Percentiles rank a stretch among this genome's conserved stretches.
phyloP scores from a whole-genome alignment of 2,329 filamentous ascomycete species.

The Acephala macrosclerotiorum region DNA sequence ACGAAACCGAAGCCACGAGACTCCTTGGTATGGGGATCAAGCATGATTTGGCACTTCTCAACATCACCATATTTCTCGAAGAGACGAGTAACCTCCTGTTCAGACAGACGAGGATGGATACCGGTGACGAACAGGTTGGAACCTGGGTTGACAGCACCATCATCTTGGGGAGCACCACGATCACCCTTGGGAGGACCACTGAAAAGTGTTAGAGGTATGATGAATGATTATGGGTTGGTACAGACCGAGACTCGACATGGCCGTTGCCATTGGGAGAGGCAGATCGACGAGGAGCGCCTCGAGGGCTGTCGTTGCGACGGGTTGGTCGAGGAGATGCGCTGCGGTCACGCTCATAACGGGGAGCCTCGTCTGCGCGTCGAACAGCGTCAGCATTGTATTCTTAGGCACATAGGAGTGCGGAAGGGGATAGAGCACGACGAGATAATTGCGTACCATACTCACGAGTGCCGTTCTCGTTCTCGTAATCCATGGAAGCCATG shows the following conservation, averaged over 20 bases:
- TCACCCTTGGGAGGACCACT: constrained; percentile 61
- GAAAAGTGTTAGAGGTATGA: constrained; percentile 19
- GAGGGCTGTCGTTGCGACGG: constrained; percentile 61
- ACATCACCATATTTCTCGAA: constrained; percentile 99
- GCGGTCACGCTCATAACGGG: constrained; percentile 72
- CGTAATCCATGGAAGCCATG: constrained; percentile 72
- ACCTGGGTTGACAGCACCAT: constrained; percentile 86
- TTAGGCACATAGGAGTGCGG: background rate
- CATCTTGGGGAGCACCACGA: constrained; percentile 63
- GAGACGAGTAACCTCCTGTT: constrained; percentile 89
- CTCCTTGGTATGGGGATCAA: constrained; percentile 97
- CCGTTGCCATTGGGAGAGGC: constrained; percentile 64
- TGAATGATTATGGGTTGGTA: constrained; percentile 10
- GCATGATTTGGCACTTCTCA: constrained; percentile 99
- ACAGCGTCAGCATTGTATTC: constrained; percentile 32
- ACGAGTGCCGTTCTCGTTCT: constrained; percentile 69
- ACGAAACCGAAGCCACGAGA: constrained; percentile 99
- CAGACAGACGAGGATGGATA: constrained; percentile 90
- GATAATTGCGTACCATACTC: constrained; percentile 63
- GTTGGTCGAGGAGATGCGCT: constrained; percentile 69
- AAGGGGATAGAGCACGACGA: background rate
- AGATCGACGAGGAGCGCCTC: constrained; percentile 65
- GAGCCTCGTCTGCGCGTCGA: constrained; percentile 61
- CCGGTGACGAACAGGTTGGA: constrained; percentile 99
- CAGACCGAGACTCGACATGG: constrained; percentile 55